Evolutionary conservation across 352 stramenopile genomes (phyloP).

Genomic region (Aphanomyces stellatus): DNA sequence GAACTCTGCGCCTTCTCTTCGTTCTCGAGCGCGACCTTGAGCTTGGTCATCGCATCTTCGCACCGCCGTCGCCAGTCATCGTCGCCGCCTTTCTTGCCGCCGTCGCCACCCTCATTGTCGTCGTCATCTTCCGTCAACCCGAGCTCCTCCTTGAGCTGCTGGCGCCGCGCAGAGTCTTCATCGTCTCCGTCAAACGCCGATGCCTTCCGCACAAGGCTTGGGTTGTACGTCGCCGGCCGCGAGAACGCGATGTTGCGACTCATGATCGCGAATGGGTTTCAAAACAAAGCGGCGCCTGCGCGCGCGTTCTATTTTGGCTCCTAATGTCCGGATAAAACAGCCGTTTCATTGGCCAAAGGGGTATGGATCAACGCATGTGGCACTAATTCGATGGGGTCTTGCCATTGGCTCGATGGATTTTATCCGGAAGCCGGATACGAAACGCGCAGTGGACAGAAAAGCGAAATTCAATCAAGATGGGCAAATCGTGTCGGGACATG

Average conservation of each 20-base stretch:
- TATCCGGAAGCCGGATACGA: background rate
- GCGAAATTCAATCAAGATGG: too few species aligned
- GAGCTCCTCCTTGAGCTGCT: constrained; percentile 68
- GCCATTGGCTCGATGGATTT: background rate
- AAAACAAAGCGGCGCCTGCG: too few species aligned
- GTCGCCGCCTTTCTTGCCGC: constrained; percentile 11
- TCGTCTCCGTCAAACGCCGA: constrained; percentile 35
- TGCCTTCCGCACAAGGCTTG: constrained; percentile 51
- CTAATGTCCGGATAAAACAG: too few species aligned
- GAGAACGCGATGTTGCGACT: constrained; percentile 49
- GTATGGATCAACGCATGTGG: background rate
- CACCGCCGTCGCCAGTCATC: constrained; percentile 29
- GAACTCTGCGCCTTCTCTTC: constrained; percentile 74
- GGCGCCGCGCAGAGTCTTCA: constrained; percentile 28
- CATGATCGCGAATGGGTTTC: background rate
- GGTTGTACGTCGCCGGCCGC: constrained; percentile 74
- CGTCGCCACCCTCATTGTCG: constrained; percentile 3
- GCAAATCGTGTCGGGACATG: constrained; percentile 79
- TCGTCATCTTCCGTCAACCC: constrained; percentile 64
- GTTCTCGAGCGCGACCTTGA: constrained; percentile 45
- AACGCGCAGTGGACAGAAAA: too few species aligned
- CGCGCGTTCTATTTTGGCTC: too few species aligned
- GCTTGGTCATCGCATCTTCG: constrained; percentile 48
- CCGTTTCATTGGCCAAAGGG: background rate
- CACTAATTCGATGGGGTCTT: background rate